These are phyloP conservation scores for Candida piceae DNA, from an alignment of 805 yeast genomes.

Conservation along the genomic window DNA sequence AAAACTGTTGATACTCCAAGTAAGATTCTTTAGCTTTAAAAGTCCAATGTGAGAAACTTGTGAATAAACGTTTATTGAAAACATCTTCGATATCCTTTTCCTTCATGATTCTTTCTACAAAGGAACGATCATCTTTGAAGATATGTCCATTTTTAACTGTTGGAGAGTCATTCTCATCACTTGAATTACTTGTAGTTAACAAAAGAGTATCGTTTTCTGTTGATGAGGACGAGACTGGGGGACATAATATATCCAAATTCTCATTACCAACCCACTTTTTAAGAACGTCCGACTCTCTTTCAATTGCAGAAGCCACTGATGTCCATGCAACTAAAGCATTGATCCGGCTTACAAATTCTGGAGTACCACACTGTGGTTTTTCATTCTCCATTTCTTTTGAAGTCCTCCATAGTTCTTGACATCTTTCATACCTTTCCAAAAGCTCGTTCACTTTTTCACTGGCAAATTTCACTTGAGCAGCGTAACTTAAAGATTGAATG, in stretches of 20 bases:
- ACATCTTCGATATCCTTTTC: conserved; percentile 71
- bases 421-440: conserved; percentile 56
- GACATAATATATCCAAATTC: conserved; percentile 56
- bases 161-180: conserved; percentile 5
- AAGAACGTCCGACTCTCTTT: conserved; percentile 54
- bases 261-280: conserved; percentile 82
- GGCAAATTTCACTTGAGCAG: conserved; percentile 31
- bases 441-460: conserved; percentile 48
- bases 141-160: conserved; percentile 23
- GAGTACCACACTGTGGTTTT: conserved; percentile 63
- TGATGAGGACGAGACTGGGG: conserved; percentile 14
- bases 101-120: conserved; percentile 79
- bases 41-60: conserved; percentile 74
- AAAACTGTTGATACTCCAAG: conserved; percentile 53
- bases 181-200: conserved; percentile 1
- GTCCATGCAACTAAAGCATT: conserved; percentile 85
- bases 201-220: conserved; percentile 1
- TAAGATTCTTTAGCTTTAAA: conserved; percentile 73
- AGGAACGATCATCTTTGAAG: conserved; percentile 60
- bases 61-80: conserved; percentile 63
- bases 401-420: conserved; percentile 77
- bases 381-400: conserved; percentile 72
- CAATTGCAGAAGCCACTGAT: conserved; percentile 65
- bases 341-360: conserved; percentile 57
- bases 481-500: conserved; percentile 11